Base-by-base conservation (phyloP, 768 basidiomycete species). In the Sarcodon aspratus region DNA sequence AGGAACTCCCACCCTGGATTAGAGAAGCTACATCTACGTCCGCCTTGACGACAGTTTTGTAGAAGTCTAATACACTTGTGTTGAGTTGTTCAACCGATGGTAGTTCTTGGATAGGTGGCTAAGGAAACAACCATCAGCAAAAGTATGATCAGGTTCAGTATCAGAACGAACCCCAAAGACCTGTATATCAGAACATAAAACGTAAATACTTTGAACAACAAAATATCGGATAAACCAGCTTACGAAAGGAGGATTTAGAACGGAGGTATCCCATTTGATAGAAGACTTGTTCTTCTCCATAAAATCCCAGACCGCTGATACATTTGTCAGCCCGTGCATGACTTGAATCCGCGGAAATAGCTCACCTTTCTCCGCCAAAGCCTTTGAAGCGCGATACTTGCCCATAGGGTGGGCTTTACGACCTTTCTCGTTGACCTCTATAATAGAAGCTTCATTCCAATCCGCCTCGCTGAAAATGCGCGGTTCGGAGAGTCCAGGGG, bases 321-420 rank as follows among this genome's bases (percentile, higher is more conserved):
- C 44, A n/a, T 4, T 27, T 13, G 10, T 35, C 3, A 35, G 36
- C 8, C 12, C 1, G 13, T 35, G 31, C 31, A 13, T 8, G n/a
- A 11, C 10, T 18, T 18, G 10, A n/a, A 10, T 12, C 38, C 7
- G 48, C 21, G 21, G 5, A 50, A 21, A 35, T 11, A 5, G 12
- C 33, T 18, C 72, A 72, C 72, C 40, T 55, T 65, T 68, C 65
- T 85, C 82, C 2, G 82, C 79, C 7, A 80, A 66, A 0, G 69
- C 70, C 67, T 84, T 83, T 13, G 72, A 63, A 7, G 73, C 79
- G 17, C 69, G 56, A 59, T 88, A 87, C 52, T 75, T 78, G 6
- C 57, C 46, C 6, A 61, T 50, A 0, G 54, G 50, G 1, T 61
- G 50, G 0, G 75, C 75, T 1, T 71, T 65, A 12, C 64, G 60